phyloP scores from a whole-genome alignment of 306 rosid species.

The Fagus sylvatica region DNA sequence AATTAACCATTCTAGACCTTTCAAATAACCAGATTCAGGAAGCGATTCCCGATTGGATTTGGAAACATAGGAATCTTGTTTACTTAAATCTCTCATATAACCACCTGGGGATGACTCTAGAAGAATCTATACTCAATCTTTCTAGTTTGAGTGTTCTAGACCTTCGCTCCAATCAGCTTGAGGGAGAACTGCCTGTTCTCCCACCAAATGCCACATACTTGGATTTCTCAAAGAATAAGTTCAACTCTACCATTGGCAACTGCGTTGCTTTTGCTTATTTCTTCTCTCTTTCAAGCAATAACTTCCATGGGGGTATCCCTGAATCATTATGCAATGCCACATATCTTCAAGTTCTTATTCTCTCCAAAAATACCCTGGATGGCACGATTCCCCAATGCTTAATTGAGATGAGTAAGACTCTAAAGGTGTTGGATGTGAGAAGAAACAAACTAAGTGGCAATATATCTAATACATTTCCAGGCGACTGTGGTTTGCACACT shows the following conservation, averaged over 20 bases:
- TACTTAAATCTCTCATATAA: not conserved
- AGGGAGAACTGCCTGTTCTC: conserved; percentile 26
- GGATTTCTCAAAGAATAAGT: conserved; percentile 41
- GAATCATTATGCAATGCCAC: not conserved
- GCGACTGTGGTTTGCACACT: conserved; percentile 20
- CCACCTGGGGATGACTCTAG: no score
- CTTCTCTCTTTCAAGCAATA: conserved; percentile 19
- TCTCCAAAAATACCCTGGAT: not conserved
- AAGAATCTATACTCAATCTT: not conserved
- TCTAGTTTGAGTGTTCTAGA: not conserved
- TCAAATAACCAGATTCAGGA: not conserved
- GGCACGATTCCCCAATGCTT: conserved; percentile 44
- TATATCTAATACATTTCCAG: conserved; percentile 25
- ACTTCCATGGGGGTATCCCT: conserved; percentile 10
- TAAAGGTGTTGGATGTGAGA: not conserved
- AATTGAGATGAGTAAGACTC: not conserved
- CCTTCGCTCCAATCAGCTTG: conserved; percentile 40
- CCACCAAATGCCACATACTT: not conserved
- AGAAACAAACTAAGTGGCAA: not conserved
- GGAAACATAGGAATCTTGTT: accelerated
- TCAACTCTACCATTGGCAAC: conserved; percentile 25
- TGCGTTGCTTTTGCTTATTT: accelerated
- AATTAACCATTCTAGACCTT: not conserved
- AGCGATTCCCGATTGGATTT: no score
- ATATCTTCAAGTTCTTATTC: conserved; percentile 3